Evolutionary conservation across 495 filamentous ascomycete genomes (phyloP).

Genomic region (Xylaria sp.): DNA sequence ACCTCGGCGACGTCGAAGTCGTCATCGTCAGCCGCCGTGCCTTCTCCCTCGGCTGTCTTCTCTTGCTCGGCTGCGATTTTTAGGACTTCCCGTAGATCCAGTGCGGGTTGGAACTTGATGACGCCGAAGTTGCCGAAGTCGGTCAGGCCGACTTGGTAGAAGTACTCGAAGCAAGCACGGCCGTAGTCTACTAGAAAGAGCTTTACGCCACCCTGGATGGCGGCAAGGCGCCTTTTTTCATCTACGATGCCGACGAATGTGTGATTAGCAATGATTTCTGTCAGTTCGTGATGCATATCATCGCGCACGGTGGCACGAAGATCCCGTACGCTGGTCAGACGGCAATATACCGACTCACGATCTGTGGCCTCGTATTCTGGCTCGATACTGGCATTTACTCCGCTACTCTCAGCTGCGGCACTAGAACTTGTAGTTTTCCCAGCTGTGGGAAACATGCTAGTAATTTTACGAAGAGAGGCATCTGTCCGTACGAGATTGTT

Average conservation of each 20-base stretch:
- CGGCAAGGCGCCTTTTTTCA: constrained; percentile 81
- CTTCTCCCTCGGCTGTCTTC: constrained; percentile 40
- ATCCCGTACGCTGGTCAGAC: constrained; percentile 77
- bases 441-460: constrained; percentile 79
- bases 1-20: constrained; percentile 72
- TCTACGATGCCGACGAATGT: constrained; percentile 96
- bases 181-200: constrained; percentile 96
- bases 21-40: constrained; percentile 50
- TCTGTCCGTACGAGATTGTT: constrained; percentile 93
- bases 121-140: constrained; percentile 95
- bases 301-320: constrained; percentile 83
- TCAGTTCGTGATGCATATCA: constrained; percentile 86
- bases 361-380: constrained; percentile 74
- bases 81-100: constrained; percentile 74
- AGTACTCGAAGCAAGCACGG: constrained; percentile 84
- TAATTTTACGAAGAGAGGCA: constrained; percentile 90
- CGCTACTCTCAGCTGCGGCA: constrained; percentile 35
- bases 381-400: constrained; percentile 45
- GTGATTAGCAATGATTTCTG: constrained; percentile 86
- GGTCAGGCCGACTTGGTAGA: constrained; percentile 95
- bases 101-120: constrained; percentile 79
- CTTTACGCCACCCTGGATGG: constrained; percentile 92
- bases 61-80: constrained; percentile 76
- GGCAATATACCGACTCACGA: constrained; percentile 70
- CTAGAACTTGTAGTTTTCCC: constrained; percentile 30